Conservation (phyloP, 306 rosid genomes). For the Canavalia gladiata region DNA sequence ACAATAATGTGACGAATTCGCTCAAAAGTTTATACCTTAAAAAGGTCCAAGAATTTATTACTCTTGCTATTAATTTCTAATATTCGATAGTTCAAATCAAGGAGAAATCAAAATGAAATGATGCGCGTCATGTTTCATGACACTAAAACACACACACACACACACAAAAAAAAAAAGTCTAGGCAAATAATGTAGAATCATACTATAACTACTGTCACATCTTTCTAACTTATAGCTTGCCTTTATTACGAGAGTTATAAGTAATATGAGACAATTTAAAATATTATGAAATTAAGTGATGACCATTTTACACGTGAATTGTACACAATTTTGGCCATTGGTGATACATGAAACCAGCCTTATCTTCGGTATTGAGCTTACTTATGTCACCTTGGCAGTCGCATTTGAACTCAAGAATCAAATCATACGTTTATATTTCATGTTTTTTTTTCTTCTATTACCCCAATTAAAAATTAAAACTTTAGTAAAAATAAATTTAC, state of each 20-base stretch:
- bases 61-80: not conserved
- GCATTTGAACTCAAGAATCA: conserved; percentile 3
- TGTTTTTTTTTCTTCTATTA: not conserved
- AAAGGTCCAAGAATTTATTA: conserved; percentile 6
- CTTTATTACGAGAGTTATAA: not conserved
- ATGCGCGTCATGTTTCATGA: no score
- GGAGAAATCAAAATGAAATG: not conserved
- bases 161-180: not conserved
- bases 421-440: not conserved
- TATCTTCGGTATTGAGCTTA: not conserved
- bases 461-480: not conserved
- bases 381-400: conserved; percentile 12
- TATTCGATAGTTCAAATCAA: conserved; percentile 18
- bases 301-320: not conserved
- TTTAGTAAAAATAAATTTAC: not conserved
- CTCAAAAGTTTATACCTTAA: not conserved
- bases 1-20: no score
- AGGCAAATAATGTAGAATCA: not conserved
- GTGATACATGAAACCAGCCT: not conserved
- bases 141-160: no score
- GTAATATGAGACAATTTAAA: not conserved
- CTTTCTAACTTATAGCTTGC: not conserved
- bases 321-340: conserved; percentile 1
- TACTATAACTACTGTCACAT: not conserved
- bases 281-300: not conserved